These are phyloP conservation scores for Jamesozyma spencerorum DNA, from an alignment of 805 yeast genomes.

Conservation along the genomic window DNA sequence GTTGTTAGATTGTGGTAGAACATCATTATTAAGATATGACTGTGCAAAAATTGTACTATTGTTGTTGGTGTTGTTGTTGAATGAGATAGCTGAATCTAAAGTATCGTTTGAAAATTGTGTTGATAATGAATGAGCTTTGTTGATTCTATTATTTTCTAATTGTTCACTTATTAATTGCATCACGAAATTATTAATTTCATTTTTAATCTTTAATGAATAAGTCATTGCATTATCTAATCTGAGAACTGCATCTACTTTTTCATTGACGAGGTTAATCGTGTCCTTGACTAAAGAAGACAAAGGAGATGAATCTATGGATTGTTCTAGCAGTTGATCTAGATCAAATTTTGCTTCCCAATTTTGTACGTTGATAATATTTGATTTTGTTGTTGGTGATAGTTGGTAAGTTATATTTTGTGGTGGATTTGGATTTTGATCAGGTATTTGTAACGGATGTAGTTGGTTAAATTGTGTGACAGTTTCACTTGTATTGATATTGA, in stretches of 20 bases:
- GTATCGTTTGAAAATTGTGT: constrained; percentile 1
- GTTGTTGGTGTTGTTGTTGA: no score
- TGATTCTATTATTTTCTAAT: constrained; percentile 37
- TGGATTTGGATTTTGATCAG: not conserved
- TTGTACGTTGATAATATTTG: constrained; percentile 41
- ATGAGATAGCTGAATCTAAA: not conserved
- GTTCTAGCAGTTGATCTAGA: not conserved
- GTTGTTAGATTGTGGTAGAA: constrained; percentile 31
- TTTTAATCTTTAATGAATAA: constrained; percentile 66
- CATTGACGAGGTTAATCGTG: constrained; percentile 49
- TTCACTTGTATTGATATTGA: constrained; percentile 66
- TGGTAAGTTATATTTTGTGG: constrained; percentile 15
- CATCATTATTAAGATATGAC: constrained; percentile 34
- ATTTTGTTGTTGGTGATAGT: constrained; percentile 54
- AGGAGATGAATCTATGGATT: no score
- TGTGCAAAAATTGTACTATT: constrained; percentile 28
- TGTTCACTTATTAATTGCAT: constrained; percentile 55
- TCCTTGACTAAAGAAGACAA: constrained; percentile 60
- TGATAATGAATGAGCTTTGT: constrained; percentile 8
- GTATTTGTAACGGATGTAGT: not conserved
- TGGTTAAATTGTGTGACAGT: constrained; percentile 15
- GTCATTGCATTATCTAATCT: constrained; percentile 66
- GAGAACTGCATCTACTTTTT: constrained; percentile 59
- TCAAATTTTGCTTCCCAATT: constrained; percentile 14
- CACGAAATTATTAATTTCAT: constrained; percentile 67